These are phyloP conservation scores for Tylopilus felleus DNA, from an alignment of 768 basidiomycete species.

Conservation along the genomic window DNA sequence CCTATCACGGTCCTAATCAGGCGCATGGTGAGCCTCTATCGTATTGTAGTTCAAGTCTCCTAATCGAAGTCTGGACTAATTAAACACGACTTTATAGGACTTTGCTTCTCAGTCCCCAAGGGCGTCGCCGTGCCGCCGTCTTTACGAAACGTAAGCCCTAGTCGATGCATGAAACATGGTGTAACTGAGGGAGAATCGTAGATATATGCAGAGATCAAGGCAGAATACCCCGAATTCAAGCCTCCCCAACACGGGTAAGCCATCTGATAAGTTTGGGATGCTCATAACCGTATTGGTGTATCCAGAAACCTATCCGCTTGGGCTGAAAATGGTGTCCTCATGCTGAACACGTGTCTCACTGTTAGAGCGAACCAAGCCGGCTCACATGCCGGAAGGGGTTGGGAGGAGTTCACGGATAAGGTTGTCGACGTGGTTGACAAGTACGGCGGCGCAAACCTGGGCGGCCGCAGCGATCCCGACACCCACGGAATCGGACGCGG, in stretches of 20 bases:
- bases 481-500: conserved; percentile 61
- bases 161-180: conserved; percentile 1
- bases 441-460: conserved; percentile 71
- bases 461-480: conserved; percentile 33
- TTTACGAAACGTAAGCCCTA: conserved; percentile 63
- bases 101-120: conserved; percentile 86
- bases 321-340: conserved; percentile 83
- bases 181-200: conserved; percentile 30
- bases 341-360: conserved; percentile 91
- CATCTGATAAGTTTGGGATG: conserved; percentile 16
- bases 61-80: conserved; percentile 10
- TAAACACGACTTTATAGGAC: conserved; percentile 43
- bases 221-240: conserved; percentile 77
- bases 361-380: conserved; percentile 72
- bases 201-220: conserved; percentile 87
- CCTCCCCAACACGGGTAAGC: conserved; percentile 81
- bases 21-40: conserved; percentile 64
- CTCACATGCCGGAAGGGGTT: conserved; percentile 83
- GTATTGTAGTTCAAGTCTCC: not conserved
- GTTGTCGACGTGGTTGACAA: conserved; percentile 75
- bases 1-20: conserved; percentile 77
- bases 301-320: conserved; percentile 73
- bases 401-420: conserved; percentile 87
- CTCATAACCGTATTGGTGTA: conserved; percentile 2
- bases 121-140: conserved; percentile 79